A percentile compares a stretch with the other conserved stretches of the same genome.
These are phyloP conservation scores for Heritiera littoralis DNA, from an alignment of 345 rosid species.

Conservation along the genomic window DNA sequence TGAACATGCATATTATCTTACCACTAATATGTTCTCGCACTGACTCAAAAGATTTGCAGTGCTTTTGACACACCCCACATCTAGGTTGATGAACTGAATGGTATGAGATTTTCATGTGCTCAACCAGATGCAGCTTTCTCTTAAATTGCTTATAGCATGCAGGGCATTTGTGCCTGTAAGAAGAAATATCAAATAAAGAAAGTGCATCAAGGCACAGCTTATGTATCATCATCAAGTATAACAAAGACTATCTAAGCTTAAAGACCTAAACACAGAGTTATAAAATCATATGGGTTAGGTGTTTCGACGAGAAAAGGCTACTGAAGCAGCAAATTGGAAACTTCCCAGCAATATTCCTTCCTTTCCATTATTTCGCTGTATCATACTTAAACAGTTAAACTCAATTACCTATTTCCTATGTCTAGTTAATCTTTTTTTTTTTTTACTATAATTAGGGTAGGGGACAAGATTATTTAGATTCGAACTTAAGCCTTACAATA, in stretches of 20 bases:
- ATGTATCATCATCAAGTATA: background rate
- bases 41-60: slow-evolving; percentile 69
- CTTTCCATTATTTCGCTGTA: background rate
- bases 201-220: background rate
- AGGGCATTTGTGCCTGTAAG: slow-evolving; percentile 59
- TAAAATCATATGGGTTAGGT: background rate
- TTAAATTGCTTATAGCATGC: slow-evolving; percentile 80
- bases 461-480: too few relatives aligned
- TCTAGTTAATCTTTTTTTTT: background rate
- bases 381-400: background rate
- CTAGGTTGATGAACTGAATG: slow-evolving; percentile 77
- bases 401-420: background rate
- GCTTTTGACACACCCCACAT: slow-evolving; percentile 69
- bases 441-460: too few relatives aligned
- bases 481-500: too few relatives aligned
- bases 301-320: background rate
- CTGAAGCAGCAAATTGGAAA: slow-evolving; percentile 8
- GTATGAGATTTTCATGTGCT: slow-evolving; percentile 73
- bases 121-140: slow-evolving; percentile 68
- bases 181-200: background rate
- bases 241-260: slow-evolving; percentile 7
- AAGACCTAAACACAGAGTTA: background rate
- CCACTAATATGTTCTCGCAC: slow-evolving; percentile 68
- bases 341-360: background rate
- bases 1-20: slow-evolving; percentile 21